These are phyloP conservation scores for Eucalyptus shirleyi DNA, from an alignment of 345 rosid genomes.

Conservation along the genomic window DNA sequence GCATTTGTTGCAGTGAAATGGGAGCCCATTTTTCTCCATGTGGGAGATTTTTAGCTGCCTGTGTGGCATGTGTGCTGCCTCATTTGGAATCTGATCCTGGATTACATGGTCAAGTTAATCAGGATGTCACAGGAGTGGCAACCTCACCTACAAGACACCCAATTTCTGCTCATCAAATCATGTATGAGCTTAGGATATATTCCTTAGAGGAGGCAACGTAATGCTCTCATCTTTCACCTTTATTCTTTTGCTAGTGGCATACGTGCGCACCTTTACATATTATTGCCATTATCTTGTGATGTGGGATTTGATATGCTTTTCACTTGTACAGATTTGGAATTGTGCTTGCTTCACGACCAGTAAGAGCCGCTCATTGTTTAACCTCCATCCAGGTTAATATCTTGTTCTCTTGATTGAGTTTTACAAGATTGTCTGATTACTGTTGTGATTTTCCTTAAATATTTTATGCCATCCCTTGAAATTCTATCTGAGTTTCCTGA, in stretches of 20 bases:
- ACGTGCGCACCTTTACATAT: not conserved
- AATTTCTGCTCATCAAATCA: conserved; percentile 77
- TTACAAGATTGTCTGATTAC: not conserved
- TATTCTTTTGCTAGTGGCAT: not conserved
- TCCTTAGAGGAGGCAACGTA: conserved; percentile 96
- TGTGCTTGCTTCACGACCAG: conserved; percentile 82
- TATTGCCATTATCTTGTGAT: not conserved
- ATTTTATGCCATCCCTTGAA: not conserved
- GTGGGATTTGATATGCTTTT: not conserved
- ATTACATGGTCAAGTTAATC: conserved; percentile 50
- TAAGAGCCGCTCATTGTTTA: conserved; percentile 95
- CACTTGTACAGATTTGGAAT: conserved; percentile 56
- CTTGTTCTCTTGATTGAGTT: not conserved
- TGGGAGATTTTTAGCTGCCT: conserved; percentile 92
- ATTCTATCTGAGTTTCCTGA: not conserved
- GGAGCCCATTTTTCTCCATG: conserved; percentile 99
- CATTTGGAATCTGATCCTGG: conserved; percentile 70
- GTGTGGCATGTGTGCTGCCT: conserved; percentile 93
- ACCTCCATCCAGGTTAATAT: conserved; percentile 87
- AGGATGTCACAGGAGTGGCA: conserved; percentile 49
- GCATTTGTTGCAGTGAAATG: conserved; percentile 69
- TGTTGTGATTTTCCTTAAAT: not conserved
- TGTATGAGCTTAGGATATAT: conserved; percentile 95
- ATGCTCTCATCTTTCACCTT: conserved; percentile 6
- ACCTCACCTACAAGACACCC: conserved; percentile 98